A percentile compares a stretch with the other conserved stretches of the same genome.
Conservation (phyloP, 345 rosid species). For the Leavenworthia alabamica region DNA sequence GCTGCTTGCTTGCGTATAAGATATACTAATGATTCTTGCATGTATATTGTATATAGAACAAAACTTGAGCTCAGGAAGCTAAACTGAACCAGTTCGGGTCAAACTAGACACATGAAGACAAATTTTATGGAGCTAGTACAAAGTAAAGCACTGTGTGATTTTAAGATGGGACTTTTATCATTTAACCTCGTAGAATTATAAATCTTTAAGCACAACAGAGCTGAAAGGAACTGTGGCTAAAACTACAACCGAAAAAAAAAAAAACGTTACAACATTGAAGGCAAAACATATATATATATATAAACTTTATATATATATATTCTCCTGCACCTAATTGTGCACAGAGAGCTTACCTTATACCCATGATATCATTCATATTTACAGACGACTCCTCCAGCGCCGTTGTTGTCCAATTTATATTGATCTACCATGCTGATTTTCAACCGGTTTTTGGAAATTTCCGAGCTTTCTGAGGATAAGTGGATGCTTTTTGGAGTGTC, state of each 20-base stretch:
- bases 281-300: constrained; percentile 18
- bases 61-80: no score
- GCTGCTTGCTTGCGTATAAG: no score
- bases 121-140: no score
- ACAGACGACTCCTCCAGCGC: constrained; percentile 18
- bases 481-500: constrained; percentile 34
- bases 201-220: constrained; percentile 18
- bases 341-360: constrained; percentile 29
- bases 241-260: constrained; percentile 21
- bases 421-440: not conserved
- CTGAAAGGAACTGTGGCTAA: constrained; percentile 24
- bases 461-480: constrained; percentile 27
- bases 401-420: not conserved
- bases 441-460: constrained; percentile 18
- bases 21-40: no score
- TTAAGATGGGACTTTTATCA: no score
- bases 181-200: no score
- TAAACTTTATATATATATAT: no score
- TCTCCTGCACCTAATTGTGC: constrained; percentile 30
- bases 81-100: no score
- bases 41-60: no score
- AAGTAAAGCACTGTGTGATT: no score
- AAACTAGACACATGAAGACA: no score
- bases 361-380: constrained; percentile 21
- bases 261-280: constrained; percentile 30